Base-by-base conservation (phyloP, 257 asterid species). In the Craterostigma plantagineum region DNA sequence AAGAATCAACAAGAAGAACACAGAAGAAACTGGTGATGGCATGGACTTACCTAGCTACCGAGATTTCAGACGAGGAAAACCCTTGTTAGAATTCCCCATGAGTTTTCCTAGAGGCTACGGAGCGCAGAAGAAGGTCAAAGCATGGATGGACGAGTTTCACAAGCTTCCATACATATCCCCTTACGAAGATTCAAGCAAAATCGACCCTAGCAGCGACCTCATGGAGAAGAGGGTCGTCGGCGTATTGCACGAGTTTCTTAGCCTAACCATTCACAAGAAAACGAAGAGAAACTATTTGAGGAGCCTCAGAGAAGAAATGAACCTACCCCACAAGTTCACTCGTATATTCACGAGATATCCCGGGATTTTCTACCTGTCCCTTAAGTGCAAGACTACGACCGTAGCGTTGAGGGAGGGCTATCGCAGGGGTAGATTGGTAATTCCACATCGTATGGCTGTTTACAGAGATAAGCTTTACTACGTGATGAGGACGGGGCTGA, bases 201-300 rank as follows among this genome's bases (percentile, higher is more conserved):
- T 87, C 18, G 93, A 82, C 43, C 91, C 92, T 2, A 43, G 66
- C 30, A 82, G 95, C 30, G 93, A 87, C 58, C 85, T 87, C 33
- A 82, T 87, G 93, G 98, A 87, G 83, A 87, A 82, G 56, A 61
- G 98, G 63, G 93, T 87, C 11, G 92, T 79, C 9, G 95, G 98
- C 10, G 86, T 87, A 50, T 60, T 87, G 45, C 98, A 82, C 18
- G 98, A 87, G 64, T 61, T 79, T 45, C 58, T 87, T 56, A 49
- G 73, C 60, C 60, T 87, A 70, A 76, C 91, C 34, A 50, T 82
- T 12, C 68, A 82, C 75, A 79, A 79, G 79, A 87, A 82, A 62
- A 87, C 98, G 0, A 87, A 68, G 69, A 76, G 93, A 52, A 87
- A 87, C 63, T 79, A 82, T 69, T 52, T 87, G 65, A 74, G 95